phyloP scores from a whole-genome alignment of 2,329 filamentous ascomycete species.

The Gliomastix tumulicola region DNA sequence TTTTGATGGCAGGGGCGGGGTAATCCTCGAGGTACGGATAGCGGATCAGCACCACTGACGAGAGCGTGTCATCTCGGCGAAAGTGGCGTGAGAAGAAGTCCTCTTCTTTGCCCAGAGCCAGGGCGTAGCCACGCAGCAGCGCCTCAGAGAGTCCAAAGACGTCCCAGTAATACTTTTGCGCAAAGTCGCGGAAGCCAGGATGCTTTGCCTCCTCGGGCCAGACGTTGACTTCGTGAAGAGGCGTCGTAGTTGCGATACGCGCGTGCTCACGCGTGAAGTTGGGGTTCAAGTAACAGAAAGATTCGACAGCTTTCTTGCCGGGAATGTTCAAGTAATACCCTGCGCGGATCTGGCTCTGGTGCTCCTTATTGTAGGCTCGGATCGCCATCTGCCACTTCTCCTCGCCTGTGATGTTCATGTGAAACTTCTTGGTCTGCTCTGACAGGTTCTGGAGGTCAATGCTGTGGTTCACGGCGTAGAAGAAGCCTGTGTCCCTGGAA shows the following conservation, averaged over 20 bases:
- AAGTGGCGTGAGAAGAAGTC: conserved; percentile 7
- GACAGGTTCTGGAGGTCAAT: conserved; percentile 6
- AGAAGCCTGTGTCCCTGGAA: conserved; percentile 6
- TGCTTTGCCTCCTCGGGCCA: conserved; percentile 6
- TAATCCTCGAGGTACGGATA: conserved; percentile 7
- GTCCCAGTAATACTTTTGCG: conserved; percentile 7
- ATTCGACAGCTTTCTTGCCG: conserved; percentile 3
- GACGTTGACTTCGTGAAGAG: conserved; percentile 7
- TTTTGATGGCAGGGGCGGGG: conserved; percentile 8
- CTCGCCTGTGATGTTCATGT: conserved; percentile 5
- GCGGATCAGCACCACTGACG: conserved; percentile 8
- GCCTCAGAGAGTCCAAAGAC: conserved; percentile 4
- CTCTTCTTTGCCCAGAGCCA: conserved; percentile 5
- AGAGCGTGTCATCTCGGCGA: conserved; percentile 4
- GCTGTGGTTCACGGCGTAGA: conserved; percentile 8
- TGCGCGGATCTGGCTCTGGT: conserved; percentile 4
- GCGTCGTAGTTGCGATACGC: conserved; percentile 4
- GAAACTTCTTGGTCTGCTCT: conserved; percentile 5
- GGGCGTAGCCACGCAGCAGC: conserved; percentile 6
- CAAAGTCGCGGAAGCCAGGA: conserved; percentile 6
- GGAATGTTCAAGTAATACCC: conserved; percentile 3
- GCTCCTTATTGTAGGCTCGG: conserved; percentile 5
- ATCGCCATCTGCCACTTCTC: conserved; percentile 6
- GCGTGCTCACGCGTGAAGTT: conserved; percentile 3
- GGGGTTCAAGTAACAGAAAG: conserved; percentile 4